These are phyloP conservation scores for Phytophthora fragariaefolia DNA, from an alignment of 352 stramenopile genomes.

Conservation along the genomic window DNA sequence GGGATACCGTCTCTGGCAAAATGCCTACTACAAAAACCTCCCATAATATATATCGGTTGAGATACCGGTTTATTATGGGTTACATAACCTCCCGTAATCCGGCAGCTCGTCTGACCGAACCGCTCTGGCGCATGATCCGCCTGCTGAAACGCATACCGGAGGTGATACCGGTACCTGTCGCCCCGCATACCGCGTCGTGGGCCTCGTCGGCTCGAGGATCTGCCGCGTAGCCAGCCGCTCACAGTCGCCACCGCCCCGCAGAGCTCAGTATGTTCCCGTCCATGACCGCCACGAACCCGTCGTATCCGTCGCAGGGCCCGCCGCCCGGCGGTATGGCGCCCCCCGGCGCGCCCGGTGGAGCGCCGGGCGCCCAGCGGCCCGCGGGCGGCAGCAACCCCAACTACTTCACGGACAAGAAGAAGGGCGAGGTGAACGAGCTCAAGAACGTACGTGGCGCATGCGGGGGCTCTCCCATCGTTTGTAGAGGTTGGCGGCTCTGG, in stretches of 20 bases:
- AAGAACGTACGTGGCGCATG: slow-evolving; percentile 86
- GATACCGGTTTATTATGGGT: too few relatives aligned
- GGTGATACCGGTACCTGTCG: too few relatives aligned
- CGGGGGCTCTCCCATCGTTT: background rate
- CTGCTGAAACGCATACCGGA: background rate
- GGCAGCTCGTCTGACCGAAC: too few relatives aligned
- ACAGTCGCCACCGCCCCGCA: too few relatives aligned
- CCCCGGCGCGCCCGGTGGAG: slow-evolving; percentile 16
- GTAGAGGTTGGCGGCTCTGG: background rate
- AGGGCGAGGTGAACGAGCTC: slow-evolving; percentile 95
- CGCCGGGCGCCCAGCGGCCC: slow-evolving; percentile 24
- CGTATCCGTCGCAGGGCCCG: slow-evolving; percentile 34
- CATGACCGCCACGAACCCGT: slow-evolving; percentile 41
- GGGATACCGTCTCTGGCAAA: too few relatives aligned
- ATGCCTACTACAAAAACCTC: too few relatives aligned
- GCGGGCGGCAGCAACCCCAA: slow-evolving; percentile 58
- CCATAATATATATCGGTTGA: too few relatives aligned
- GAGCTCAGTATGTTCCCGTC: slow-evolving; percentile 34
- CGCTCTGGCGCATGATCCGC: too few relatives aligned
- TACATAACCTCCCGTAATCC: too few relatives aligned
- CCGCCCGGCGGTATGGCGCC: slow-evolving; percentile 34
- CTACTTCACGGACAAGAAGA: slow-evolving; percentile 94
- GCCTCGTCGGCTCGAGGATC: slow-evolving; percentile 25
- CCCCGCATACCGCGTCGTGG: too few relatives aligned
- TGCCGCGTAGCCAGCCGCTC: slow-evolving; percentile 20